Evolutionary conservation across 2,329 filamentous ascomycete genomes (phyloP).

Genomic region (Alternaria arbusti): DNA sequence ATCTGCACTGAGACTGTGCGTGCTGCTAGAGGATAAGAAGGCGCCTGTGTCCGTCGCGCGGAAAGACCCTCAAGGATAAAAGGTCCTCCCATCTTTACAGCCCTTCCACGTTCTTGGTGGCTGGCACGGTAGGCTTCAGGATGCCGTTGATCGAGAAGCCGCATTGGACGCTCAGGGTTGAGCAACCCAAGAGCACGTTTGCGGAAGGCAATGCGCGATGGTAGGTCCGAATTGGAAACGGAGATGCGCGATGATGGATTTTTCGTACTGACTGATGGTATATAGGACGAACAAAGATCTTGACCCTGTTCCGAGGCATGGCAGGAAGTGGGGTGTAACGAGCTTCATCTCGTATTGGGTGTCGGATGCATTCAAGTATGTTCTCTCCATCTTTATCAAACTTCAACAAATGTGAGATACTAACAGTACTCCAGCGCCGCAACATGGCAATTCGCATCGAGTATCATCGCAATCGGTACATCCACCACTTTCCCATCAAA

Average conservation of each 20-base stretch:
- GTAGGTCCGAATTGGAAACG: constrained; percentile 21
- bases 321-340: constrained; percentile 55
- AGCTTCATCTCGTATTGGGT: constrained; percentile 61
- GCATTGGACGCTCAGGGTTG: constrained; percentile 49
- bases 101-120: neutral
- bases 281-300: constrained; percentile 56
- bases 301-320: constrained; percentile 55
- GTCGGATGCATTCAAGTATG: constrained; percentile 58
- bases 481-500: neutral
- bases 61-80: neutral
- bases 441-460: constrained; percentile 60
- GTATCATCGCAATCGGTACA: constrained; percentile 48
- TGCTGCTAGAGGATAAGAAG: constrained; percentile 7
- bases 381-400: neutral
- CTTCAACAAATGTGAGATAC: neutral
- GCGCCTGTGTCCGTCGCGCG: constrained; percentile 1
- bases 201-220: constrained; percentile 49
- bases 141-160: constrained; percentile 48
- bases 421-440: constrained; percentile 44
- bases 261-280: neutral
- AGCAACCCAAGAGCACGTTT: constrained; percentile 56
- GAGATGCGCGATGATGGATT: neutral
- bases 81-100: neutral
- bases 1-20: constrained; percentile 1
- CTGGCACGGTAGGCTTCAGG: neutral